phyloP scores from a whole-genome alignment of 2,329 filamentous ascomycete species.

The Colletotrichum sp. region DNA sequence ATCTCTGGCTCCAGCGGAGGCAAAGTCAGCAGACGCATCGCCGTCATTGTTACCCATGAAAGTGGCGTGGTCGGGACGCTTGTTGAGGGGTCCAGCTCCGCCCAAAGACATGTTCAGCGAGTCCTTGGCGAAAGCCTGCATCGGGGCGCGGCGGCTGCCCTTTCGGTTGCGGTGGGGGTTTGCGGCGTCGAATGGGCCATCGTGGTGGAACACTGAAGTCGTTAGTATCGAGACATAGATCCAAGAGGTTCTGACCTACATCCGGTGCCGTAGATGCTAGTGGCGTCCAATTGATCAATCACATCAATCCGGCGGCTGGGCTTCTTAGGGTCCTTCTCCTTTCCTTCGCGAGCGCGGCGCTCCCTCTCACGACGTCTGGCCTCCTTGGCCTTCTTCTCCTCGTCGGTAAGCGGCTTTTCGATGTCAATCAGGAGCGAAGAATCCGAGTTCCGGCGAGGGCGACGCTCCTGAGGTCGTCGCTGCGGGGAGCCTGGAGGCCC shows the following conservation, averaged over 20 bases:
- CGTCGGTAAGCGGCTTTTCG: slow-evolving; percentile 64
- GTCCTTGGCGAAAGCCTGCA: slow-evolving; percentile 94
- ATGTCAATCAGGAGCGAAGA: slow-evolving; percentile 69
- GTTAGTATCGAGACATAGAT: slow-evolving; percentile 7
- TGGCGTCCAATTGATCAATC: slow-evolving; percentile 96
- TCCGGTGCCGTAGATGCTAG: slow-evolving; percentile 92
- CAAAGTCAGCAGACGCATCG: slow-evolving; percentile 88
- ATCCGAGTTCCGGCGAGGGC: slow-evolving; percentile 78
- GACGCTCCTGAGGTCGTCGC: slow-evolving; percentile 44
- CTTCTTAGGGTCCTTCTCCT: slow-evolving; percentile 53
- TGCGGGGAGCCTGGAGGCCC: slow-evolving; percentile 42
- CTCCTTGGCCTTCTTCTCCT: slow-evolving; percentile 58
- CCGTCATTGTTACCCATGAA: slow-evolving; percentile 81
- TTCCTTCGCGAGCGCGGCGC: slow-evolving; percentile 52
- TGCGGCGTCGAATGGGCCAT: slow-evolving; percentile 95
- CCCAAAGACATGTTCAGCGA: slow-evolving; percentile 92
- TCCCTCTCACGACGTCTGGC: slow-evolving; percentile 56
- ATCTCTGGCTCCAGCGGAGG: slow-evolving; percentile 36
- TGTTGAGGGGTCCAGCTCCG: slow-evolving; percentile 83
- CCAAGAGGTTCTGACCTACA: slow-evolving; percentile 58
- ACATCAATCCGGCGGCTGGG: slow-evolving; percentile 72
- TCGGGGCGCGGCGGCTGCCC: slow-evolving; percentile 82
- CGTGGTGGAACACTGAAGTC: slow-evolving; percentile 86
- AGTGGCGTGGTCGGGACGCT: slow-evolving; percentile 81
- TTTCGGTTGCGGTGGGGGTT: slow-evolving; percentile 93